Conservation (phyloP, 2,329 filamentous ascomycete genomes). For the Epichloe scottii region DNA sequence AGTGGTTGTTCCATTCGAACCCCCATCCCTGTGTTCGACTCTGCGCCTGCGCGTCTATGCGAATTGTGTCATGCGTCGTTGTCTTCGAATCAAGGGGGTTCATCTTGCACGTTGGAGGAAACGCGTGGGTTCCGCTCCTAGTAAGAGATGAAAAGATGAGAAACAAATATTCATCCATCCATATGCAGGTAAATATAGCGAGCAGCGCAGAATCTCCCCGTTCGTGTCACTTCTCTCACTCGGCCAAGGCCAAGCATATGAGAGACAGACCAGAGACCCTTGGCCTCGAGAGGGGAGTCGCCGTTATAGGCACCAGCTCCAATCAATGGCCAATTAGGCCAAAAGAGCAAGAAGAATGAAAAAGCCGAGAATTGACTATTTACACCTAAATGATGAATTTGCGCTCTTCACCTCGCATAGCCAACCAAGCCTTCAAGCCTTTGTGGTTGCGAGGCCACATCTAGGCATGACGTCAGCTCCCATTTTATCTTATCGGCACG, state of each 20-base stretch:
- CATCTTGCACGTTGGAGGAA: neutral
- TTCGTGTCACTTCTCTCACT: too few relatives aligned
- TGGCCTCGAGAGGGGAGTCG: too few relatives aligned
- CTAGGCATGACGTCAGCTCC: constrained; percentile 1
- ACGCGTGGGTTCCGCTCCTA: neutral
- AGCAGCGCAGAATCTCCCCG: too few relatives aligned
- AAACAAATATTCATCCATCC: neutral
- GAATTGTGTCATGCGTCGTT: neutral
- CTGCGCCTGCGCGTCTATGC: neutral
- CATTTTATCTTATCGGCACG: constrained; percentile 7
- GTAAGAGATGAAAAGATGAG: neutral
- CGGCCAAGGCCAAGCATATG: too few relatives aligned
- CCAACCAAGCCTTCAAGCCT: too few relatives aligned
- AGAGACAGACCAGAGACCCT: too few relatives aligned
- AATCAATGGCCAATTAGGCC: too few relatives aligned
- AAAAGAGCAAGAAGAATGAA: neutral
- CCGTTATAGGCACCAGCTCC: too few relatives aligned
- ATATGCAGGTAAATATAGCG: too few relatives aligned
- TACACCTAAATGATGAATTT: neutral
- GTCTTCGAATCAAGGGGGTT: neutral
- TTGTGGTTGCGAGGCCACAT: too few relatives aligned
- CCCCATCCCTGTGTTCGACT: neutral
- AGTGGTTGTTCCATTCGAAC: constrained; percentile 8
- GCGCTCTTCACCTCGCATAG: neutral
- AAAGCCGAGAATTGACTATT: neutral